Evolutionary conservation across 192 early-diverging fungal genomes (phyloP), one percentile per base, ranked within the genome.

Genomic region (Coemansia sp.): DNA sequence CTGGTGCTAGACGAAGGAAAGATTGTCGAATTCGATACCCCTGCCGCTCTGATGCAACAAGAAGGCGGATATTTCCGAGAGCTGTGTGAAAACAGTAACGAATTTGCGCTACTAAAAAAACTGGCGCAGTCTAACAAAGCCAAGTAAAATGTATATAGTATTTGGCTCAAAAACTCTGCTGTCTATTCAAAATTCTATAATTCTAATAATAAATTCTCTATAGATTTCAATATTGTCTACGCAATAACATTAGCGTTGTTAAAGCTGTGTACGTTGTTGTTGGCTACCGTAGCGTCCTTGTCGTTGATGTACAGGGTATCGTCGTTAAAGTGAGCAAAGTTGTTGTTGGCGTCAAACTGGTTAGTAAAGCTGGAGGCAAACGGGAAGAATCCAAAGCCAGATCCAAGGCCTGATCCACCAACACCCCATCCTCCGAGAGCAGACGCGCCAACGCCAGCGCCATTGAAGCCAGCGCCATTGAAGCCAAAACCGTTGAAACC

Each of bases 21-120:
- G 22, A 69, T 96, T 3, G 85, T 85, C 4, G 95, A 97, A 65
- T 92, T 86, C 80, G 95, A 89, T 60, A 85, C 84, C 9, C 95
- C 94, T 4, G 70, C 76, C 22, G 73, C 57, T 6, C 75, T 97
- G 59, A 75, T 96, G 62, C 72, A 74, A 4, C 10, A 54, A 15
- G 75, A 63, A 53, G 50, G 52, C 22, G 82, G 88, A 49, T 24
- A 83, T 9, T 94, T 97, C 70, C 58, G 84, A 22, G 73, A 69
- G 39, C 91, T 97, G 87, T 93, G 90, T 60, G 83, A 86, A 37
- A 88, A 87, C 35, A 89, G 88, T 50, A 89, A 90, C 3, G 93
- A 94, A 56, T 90, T 85, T 77, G 76, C 70, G 21, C n/a, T 67
- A 14, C 19, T 52, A 14, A n/a, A 63, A 27, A 83, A 21, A 7